Conservation (phyloP, 768 basidiomycete species). For the Cyclocybe cylindracea region DNA sequence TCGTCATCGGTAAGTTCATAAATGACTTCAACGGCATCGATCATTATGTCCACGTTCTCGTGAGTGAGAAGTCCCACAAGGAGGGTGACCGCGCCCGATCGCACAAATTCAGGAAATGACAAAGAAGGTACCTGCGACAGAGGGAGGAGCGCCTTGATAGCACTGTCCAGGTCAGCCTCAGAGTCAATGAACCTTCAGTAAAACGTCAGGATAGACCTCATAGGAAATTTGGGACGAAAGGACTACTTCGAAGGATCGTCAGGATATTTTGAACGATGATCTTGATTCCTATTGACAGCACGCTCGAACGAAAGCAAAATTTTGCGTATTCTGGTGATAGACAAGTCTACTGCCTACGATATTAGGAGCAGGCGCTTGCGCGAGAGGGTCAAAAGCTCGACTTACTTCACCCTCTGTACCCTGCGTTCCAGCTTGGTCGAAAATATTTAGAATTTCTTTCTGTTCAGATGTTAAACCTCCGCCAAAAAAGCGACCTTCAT, state of each 20-base stretch:
- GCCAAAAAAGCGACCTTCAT: conserved; percentile 91
- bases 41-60: conserved; percentile 97
- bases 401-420: conserved; percentile 70
- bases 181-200: conserved; percentile 91
- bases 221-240: not conserved
- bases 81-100: conserved; percentile 65
- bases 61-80: conserved; percentile 89
- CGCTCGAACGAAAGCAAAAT: conserved; percentile 83
- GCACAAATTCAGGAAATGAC: conserved; percentile 89
- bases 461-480: conserved; percentile 92
- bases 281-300: conserved; percentile 91
- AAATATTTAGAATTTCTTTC: conserved; percentile 94
- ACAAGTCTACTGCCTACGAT: conserved; percentile 62
- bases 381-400: conserved; percentile 8
- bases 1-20: conserved; percentile 98
- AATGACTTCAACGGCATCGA: conserved; percentile 89
- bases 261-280: conserved; percentile 93
- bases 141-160: conserved; percentile 86
- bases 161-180: conserved; percentile 89
- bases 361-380: not conserved
- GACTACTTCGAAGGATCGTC: conserved; percentile 86
- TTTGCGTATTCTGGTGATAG: conserved; percentile 69
- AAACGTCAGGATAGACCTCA: not conserved
- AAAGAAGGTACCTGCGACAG: conserved; percentile 81
- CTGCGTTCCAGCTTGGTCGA: conserved; percentile 73